These are phyloP conservation scores for Paraleonurus japonicus DNA, from an alignment of 257 asterid species.

Conservation along the genomic window DNA sequence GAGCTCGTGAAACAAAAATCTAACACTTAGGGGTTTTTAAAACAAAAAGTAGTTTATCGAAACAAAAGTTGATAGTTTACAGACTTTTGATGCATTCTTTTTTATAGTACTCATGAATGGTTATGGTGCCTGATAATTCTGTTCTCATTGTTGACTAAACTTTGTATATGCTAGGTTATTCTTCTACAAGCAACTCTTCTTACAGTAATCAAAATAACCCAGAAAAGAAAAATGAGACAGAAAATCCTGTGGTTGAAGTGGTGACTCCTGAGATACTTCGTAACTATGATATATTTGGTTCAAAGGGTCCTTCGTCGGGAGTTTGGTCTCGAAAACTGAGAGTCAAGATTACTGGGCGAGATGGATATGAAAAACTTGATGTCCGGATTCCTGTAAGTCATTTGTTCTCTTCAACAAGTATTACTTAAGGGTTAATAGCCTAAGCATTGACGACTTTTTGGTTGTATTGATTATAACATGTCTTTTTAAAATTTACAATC, in stretches of 20 bases:
- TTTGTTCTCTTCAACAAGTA: background rate
- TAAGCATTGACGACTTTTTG: too few species aligned
- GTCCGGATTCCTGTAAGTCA: slow-evolving; percentile 83
- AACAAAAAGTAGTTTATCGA: too few species aligned
- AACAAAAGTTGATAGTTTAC: too few species aligned
- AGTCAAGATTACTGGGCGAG: slow-evolving; percentile 82
- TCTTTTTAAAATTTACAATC: too few species aligned
- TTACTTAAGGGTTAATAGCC: too few species aligned
- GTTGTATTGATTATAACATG: too few species aligned
- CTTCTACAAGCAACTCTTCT: slow-evolving; percentile 36
- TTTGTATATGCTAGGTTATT: slow-evolving; percentile 40
- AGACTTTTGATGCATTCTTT: background rate
- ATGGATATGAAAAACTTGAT: slow-evolving; percentile 87
- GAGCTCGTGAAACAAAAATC: too few species aligned
- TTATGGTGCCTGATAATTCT: background rate
- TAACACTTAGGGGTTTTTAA: too few species aligned
- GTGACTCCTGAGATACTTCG: slow-evolving; percentile 70
- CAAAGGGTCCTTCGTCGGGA: slow-evolving; percentile 47
- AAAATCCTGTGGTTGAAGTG: slow-evolving; percentile 62
- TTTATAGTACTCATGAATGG: background rate
- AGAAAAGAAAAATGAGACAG: slow-evolving; percentile 38
- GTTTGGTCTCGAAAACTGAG: slow-evolving; percentile 80
- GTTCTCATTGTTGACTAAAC: slow-evolving; percentile 18
- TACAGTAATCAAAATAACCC: slow-evolving; percentile 34
- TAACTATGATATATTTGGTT: slow-evolving; percentile 40